Conservation (phyloP, 2,329 filamentous ascomycete genomes). For the Dothideomycetes sp. region DNA sequence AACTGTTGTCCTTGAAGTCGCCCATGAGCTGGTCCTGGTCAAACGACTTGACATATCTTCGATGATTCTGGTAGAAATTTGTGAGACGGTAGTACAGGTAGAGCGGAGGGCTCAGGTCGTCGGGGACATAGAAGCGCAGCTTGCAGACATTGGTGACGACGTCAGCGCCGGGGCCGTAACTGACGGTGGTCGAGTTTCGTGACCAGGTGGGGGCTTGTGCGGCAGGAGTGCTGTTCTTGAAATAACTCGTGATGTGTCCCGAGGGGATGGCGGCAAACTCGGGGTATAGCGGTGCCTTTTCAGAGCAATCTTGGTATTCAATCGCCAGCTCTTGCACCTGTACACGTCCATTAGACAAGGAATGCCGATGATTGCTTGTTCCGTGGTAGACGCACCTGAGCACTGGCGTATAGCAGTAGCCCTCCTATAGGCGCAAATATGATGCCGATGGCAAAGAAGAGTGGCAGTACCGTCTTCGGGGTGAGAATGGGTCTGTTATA, state of each 20-base stretch:
- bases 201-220: conserved; percentile 18
- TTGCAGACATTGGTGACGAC: conserved; percentile 48
- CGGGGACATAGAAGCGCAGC: conserved; percentile 68
- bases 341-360: not conserved
- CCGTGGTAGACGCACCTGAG: conserved; percentile 43
- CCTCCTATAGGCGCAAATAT: conserved; percentile 92
- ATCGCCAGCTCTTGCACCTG: conserved; percentile 84
- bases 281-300: conserved; percentile 37
- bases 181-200: conserved; percentile 11
- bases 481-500: conserved; percentile 73
- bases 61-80: conserved; percentile 98
- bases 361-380: not conserved
- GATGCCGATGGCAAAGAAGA: conserved; percentile 83
- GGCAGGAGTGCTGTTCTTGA: conserved; percentile 41
- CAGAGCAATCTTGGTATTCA: conserved; percentile 74
- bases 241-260: conserved; percentile 53
- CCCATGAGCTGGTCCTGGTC: conserved; percentile 76
- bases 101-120: conserved; percentile 69
- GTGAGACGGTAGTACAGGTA: conserved; percentile 91
- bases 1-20: conserved; percentile 44
- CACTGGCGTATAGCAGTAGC: conserved; percentile 73
- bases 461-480: conserved; percentile 80
- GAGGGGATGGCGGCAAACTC: conserved; percentile 42
- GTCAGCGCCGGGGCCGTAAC: conserved; percentile 14
- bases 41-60: conserved; percentile 86